phyloP scores from a whole-genome alignment of 495 filamentous ascomycete species.

The Darksidea phi region DNA sequence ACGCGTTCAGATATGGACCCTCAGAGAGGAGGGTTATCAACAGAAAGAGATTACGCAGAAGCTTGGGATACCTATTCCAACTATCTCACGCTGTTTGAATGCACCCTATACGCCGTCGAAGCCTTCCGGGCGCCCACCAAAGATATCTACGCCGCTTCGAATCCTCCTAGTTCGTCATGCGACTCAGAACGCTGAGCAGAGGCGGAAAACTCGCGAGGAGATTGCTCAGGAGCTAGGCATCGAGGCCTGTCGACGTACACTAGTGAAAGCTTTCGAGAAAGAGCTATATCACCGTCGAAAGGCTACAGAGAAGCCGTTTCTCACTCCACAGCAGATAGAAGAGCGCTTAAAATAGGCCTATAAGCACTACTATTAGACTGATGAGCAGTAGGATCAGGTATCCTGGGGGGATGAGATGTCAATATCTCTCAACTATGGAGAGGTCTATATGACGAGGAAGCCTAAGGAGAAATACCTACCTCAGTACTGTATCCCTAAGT shows the following conservation, averaged over 20 bases:
- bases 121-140: background rate
- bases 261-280: background rate
- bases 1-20: too few species aligned
- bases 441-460: slow-evolving; percentile 1
- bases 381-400: background rate
- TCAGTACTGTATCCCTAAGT: background rate
- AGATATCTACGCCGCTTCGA: background rate
- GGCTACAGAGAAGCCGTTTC: slow-evolving; percentile 6
- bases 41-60: background rate
- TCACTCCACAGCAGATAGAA: background rate
- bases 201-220: background rate
- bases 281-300: background rate
- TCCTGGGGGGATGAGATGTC: slow-evolving; percentile 9
- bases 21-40: too few species aligned
- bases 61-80: background rate
- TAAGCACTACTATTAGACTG: background rate
- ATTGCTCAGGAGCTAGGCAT: slow-evolving; percentile 4
- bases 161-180: background rate
- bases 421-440: background rate
- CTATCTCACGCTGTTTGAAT: background rate
- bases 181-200: slow-evolving; percentile 3
- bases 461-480: background rate
- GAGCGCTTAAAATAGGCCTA: background rate
- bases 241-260: background rate
- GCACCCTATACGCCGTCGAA: background rate